Evolutionary conservation across 202 grass and related monocot genomes (phyloP).

Genomic region (Carex arenaria): DNA sequence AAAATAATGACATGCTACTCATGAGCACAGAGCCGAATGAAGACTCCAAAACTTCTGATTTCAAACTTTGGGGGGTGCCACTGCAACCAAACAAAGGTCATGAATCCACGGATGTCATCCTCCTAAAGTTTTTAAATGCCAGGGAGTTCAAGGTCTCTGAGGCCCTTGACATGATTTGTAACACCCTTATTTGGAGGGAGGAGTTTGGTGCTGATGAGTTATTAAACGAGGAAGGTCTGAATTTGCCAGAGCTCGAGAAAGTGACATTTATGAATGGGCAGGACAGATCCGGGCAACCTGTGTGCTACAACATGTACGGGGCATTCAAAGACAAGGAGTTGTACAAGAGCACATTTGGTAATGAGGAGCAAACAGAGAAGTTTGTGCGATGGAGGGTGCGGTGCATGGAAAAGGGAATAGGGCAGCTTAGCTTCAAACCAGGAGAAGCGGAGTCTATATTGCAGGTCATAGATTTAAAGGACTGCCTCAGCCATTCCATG

Average conservation of each 20-base stretch:
- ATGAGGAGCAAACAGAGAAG: constrained; percentile 15
- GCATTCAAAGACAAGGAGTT: constrained; percentile 28
- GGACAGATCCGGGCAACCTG: constrained; percentile 27
- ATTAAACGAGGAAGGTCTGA: not conserved
- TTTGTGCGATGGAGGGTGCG: constrained; percentile 30
- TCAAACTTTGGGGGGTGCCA: constrained; percentile 30
- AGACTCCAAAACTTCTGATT: not conserved
- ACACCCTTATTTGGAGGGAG: constrained; percentile 32
- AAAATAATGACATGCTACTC: not conserved
- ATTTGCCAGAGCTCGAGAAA: not conserved
- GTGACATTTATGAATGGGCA: constrained; percentile 22
- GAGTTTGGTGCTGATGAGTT: constrained; percentile 20
- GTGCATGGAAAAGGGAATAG: constrained; percentile 32
- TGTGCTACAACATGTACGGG: constrained; percentile 35
- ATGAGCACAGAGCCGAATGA: not conserved
- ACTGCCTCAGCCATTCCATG: constrained; percentile 19
- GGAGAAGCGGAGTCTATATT: constrained; percentile 13
- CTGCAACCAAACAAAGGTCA: constrained; percentile 22
- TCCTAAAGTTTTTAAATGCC: constrained; percentile 37
- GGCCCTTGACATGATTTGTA: constrained; percentile 30
- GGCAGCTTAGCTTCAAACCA: constrained; percentile 19
- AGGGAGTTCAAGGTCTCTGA: constrained; percentile 28
- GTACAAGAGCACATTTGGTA: constrained; percentile 15
- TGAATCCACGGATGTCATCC: constrained; percentile 32
- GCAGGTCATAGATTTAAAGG: constrained; percentile 37